These are phyloP conservation scores for Pleurotus tuber-regium DNA, from an alignment of 768 basidiomycete genomes.

Conservation along the genomic window DNA sequence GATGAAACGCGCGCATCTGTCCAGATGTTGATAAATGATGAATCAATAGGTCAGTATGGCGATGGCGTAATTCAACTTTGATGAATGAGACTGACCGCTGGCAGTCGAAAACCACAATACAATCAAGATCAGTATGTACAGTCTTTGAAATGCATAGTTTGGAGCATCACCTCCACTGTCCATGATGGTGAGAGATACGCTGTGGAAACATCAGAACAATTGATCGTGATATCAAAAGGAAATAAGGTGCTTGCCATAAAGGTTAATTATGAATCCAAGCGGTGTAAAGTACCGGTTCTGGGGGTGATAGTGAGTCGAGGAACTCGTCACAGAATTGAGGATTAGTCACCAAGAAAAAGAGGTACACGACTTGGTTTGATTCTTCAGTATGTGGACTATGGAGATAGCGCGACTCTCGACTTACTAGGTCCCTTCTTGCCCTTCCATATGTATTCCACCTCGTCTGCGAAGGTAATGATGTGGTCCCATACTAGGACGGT, in stretches of 20 bases:
- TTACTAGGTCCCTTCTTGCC: slow-evolving; percentile 43
- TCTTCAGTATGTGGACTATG: background rate
- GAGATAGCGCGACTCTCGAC: slow-evolving; percentile 17
- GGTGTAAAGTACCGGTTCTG: slow-evolving; percentile 68
- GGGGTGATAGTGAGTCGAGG: background rate
- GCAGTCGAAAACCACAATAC: background rate
- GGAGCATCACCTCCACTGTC: slow-evolving; percentile 31
- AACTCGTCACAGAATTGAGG: background rate
- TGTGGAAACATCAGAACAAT: slow-evolving; percentile 14
- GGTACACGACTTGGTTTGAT: slow-evolving; percentile 32
- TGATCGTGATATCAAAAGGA: background rate
- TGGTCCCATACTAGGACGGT: slow-evolving; percentile 56
- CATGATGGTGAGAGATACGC: slow-evolving; percentile 42
- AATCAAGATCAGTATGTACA: background rate
- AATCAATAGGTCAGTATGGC: background rate
- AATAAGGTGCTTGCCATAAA: slow-evolving; percentile 35
- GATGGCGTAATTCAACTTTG: no score
- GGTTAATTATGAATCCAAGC: slow-evolving; percentile 57
- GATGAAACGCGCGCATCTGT: slow-evolving; percentile 44
- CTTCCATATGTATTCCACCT: slow-evolving; percentile 53
- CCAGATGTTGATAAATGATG: slow-evolving; percentile 18
- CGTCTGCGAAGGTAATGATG: slow-evolving; percentile 47
- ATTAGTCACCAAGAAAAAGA: slow-evolving; percentile 40
- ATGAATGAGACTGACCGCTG: background rate
- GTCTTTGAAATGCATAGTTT: background rate